These are phyloP conservation scores for Artemisia argyi DNA, from an alignment of 129 eudicot genomes.

Conservation along the genomic window DNA sequence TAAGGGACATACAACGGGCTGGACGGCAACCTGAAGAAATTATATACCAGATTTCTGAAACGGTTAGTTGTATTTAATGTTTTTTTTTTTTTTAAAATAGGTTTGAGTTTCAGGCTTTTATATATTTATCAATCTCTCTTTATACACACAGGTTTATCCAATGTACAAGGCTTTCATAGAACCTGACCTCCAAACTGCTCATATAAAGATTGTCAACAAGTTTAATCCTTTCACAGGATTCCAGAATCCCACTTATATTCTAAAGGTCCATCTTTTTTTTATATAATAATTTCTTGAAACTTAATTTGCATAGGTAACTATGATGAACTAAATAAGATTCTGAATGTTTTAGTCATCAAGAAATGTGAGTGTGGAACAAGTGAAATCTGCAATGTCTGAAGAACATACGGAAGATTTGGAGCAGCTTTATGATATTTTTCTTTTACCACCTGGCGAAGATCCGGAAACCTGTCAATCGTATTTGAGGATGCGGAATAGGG, in stretches of 20 bases:
- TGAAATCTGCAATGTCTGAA: slow-evolving; percentile 66
- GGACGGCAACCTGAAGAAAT: slow-evolving; percentile 98
- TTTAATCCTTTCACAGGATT: slow-evolving; percentile 96
- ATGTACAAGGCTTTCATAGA: slow-evolving; percentile 99
- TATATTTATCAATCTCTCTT: neutral
- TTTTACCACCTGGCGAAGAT: slow-evolving; percentile 98
- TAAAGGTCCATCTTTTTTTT: slow-evolving; percentile 57
- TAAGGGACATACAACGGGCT: slow-evolving; percentile 96
- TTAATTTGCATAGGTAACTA: neutral
- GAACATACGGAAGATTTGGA: slow-evolving; percentile 58
- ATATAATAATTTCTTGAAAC: slow-evolving; percentile 1
- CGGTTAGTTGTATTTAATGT: slow-evolving; percentile 48
- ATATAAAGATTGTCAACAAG: slow-evolving; percentile 83
- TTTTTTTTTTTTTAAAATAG: neutral
- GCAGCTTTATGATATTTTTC: slow-evolving; percentile 89
- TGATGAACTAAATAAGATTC: slow-evolving; percentile 11
- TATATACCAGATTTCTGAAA: slow-evolving; percentile 95
- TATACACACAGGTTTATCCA: slow-evolving; percentile 80
- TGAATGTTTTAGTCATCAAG: slow-evolving; percentile 59
- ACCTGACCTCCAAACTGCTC: slow-evolving; percentile 96
- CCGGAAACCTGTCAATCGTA: slow-evolving; percentile 96
- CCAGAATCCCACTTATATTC: slow-evolving; percentile 83
- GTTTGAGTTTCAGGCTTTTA: neutral
- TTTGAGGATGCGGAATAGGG: slow-evolving; percentile 90
- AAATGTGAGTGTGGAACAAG: slow-evolving; percentile 61